Base-by-base conservation (phyloP, 768 basidiomycete species). In the Lactarius pseudohatsudake region DNA sequence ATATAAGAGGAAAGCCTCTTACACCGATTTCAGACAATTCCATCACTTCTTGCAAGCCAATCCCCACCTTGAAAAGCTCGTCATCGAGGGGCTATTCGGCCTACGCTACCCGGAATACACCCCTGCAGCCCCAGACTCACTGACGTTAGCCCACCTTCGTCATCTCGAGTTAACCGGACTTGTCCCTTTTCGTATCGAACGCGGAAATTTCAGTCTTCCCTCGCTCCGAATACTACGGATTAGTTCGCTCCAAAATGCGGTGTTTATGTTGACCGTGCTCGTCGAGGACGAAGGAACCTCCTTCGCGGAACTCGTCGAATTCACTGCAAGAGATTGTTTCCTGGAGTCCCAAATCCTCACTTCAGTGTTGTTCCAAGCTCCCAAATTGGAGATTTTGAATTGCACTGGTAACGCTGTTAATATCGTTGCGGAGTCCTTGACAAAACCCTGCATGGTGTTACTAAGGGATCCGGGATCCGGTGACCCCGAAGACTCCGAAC, bases 131-230 rank as follows among this genome's bases (percentile, higher is more conserved):
- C 9, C 2, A 34, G 8, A 9, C 34, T 9, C 34, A 9, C 34
- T 9, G 34, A 34, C 34, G 8, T 34, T 34, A 38, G 15, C 43
- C 30, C 60, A 62, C 28, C 69, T 70, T 55, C 63, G 53, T 34
- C 67, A 70, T 26, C 54, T 68, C 22, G 69, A 70, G 57, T 56
- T 70, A 20, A 18, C 22, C 18, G 41, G 64, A 4, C 38, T 64
- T 26, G 7, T 38, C 32, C 36, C 43, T 6, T 45, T 28, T 11
- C 34, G 2, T 38, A 6, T 15, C 28, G 20, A 20, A 3, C 47
- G 16, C 26, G 43, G 7, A 45, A 53, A 57, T n/a, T 13, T 69
- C 18, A 63, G 57, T 30, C 65, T 69, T 34, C 68, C 68, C 30
- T 58, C 61, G n/a, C 65, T 69, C 28, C 60, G 62, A 62, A 34